Evolutionary conservation across 2,329 filamentous ascomycete genomes (phyloP).

Genomic region (Alternaria incomplexa): DNA sequence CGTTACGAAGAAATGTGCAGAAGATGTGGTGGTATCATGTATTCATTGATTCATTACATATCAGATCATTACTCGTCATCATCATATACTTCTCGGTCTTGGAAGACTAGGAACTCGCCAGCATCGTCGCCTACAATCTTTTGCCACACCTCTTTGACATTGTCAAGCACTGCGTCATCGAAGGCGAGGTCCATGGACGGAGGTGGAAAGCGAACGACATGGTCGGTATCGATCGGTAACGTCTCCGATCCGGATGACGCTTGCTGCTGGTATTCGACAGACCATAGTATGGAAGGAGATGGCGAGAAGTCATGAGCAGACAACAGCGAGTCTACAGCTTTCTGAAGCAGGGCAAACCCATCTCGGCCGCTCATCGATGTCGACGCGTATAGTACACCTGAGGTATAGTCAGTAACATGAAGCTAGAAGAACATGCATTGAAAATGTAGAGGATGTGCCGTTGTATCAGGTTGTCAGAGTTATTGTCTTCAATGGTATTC

Average conservation of each 20-base stretch:
- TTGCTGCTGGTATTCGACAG: conserved; percentile 59
- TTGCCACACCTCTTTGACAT: conserved; percentile 75
- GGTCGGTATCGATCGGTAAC: conserved; percentile 41
- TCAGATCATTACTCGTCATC: conserved; percentile 50
- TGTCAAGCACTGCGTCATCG: conserved; percentile 70
- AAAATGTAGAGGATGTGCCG: conserved; percentile 35
- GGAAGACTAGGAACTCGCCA: conserved; percentile 76
- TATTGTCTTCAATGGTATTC: conserved; percentile 84
- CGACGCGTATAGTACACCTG: conserved; percentile 66
- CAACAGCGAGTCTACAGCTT: conserved; percentile 54
- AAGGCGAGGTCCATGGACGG: conserved; percentile 72
- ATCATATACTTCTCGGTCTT: conserved; percentile 73
- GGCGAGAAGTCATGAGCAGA: conserved; percentile 42
- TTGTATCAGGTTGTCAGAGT: conserved; percentile 87
- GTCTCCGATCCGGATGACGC: conserved; percentile 20
- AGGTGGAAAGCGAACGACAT: conserved; percentile 64
- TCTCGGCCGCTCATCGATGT: conserved; percentile 47
- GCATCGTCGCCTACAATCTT: conserved; percentile 62
- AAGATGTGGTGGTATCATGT: not conserved
- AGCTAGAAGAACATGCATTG: not conserved
- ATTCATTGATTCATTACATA: not conserved
- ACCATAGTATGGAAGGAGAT: conserved; percentile 57
- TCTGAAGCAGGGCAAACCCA: conserved; percentile 47
- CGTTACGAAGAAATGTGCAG: not conserved
- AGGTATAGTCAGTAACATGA: conserved; percentile 44